A percentile compares a stretch with the other conserved stretches of the same genome.
These are phyloP conservation scores for Barbarea vulgaris DNA, from an alignment of 345 rosid species.

Conservation along the genomic window DNA sequence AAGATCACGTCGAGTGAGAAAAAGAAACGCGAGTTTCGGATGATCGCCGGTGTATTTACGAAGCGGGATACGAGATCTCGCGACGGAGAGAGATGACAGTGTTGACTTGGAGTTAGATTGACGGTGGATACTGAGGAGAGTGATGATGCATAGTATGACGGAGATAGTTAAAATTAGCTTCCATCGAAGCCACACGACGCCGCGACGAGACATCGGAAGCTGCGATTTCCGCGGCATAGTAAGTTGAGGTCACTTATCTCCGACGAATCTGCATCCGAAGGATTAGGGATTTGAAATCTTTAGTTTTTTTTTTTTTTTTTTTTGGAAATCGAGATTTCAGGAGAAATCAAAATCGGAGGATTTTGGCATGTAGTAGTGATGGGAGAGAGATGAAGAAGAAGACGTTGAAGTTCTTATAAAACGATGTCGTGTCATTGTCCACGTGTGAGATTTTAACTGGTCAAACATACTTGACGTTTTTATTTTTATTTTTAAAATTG, in stretches of 20 bases:
- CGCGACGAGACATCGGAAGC: conserved; percentile 45
- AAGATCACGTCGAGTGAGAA: conserved; percentile 57
- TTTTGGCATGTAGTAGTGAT: neutral
- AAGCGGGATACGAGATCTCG: conserved; percentile 46
- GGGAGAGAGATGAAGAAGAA: neutral
- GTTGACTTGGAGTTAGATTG: conserved; percentile 35
- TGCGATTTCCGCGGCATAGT: conserved; percentile 57
- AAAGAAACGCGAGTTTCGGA: conserved; percentile 72
- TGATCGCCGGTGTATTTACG: conserved; percentile 43
- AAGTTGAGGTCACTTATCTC: conserved; percentile 12
- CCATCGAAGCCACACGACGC: conserved; percentile 61
- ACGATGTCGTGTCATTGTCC: neutral
- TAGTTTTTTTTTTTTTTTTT: neutral
- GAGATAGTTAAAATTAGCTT: conserved; percentile 61
- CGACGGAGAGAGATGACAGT: conserved; percentile 28
- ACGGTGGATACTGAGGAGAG: conserved; percentile 55
- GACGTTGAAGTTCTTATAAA: neutral
- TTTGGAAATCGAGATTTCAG: conserved; percentile 19
- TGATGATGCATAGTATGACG: conserved; percentile 51
- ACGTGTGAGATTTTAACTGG: conserved; percentile 12
- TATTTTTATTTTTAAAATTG: neutral
- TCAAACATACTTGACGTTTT: neutral
- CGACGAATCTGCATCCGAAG: conserved; percentile 4
- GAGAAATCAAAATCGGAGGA: neutral
- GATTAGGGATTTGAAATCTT: neutral